Conservation (phyloP, 495 filamentous ascomycete species). For the Talaromyces liani region DNA sequence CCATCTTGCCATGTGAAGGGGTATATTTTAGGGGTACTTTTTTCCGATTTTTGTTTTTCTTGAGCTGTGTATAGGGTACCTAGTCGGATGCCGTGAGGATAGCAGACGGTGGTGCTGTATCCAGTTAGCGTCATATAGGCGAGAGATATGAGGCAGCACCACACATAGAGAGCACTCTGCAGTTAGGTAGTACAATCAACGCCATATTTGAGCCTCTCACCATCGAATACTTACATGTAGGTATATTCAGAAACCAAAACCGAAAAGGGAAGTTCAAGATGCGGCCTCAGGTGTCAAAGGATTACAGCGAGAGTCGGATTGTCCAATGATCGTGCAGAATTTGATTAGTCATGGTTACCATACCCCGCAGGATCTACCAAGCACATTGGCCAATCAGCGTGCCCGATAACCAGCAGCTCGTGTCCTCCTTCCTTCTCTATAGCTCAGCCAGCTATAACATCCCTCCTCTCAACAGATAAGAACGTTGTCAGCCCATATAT, state of each 20-base stretch:
- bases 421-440: neutral
- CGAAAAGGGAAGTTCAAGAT: neutral
- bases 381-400: neutral
- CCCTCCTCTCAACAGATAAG: neutral
- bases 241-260: neutral
- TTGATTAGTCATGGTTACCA: neutral
- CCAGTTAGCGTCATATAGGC: too few relatives aligned
- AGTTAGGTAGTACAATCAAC: too few relatives aligned
- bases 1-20: too few relatives aligned
- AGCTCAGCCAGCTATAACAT: neutral
- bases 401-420: neutral
- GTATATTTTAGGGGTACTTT: neutral
- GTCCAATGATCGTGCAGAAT: neutral
- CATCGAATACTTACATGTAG: neutral
- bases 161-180: too few relatives aligned
- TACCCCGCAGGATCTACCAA: neutral
- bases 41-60: neutral
- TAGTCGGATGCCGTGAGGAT: too few relatives aligned
- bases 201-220: too few relatives aligned
- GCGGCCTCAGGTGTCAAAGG: neutral
- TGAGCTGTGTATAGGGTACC: too few relatives aligned
- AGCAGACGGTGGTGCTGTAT: too few relatives aligned
- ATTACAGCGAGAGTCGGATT: neutral
- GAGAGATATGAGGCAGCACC: too few relatives aligned
- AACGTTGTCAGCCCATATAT: neutral